phyloP scores from a whole-genome alignment of 805 yeast genomes.

The Vanderwaltozyma polyspora region DNA sequence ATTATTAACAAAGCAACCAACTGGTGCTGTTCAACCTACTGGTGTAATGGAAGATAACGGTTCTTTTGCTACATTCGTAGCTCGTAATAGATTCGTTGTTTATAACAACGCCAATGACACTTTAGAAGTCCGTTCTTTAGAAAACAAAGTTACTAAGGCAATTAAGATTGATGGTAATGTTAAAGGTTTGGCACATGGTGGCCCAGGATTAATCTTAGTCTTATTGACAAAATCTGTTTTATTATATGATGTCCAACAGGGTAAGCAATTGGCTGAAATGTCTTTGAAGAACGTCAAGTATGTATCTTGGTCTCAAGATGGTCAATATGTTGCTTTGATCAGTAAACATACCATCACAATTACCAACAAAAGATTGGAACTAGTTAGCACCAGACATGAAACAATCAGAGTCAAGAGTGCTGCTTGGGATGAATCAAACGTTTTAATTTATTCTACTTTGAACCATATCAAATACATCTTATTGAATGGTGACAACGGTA shows the following conservation, averaged over 20 bases:
- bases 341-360: constrained; percentile 89
- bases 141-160: constrained; percentile 70
- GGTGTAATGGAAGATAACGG: constrained; percentile 71
- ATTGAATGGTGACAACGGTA: constrained; percentile 90
- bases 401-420: constrained; percentile 95
- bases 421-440: constrained; percentile 93
- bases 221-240: constrained; percentile 64
- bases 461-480: constrained; percentile 91
- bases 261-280: constrained; percentile 59
- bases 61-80: constrained; percentile 77
- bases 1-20: constrained; percentile 69
- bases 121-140: constrained; percentile 76
- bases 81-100: constrained; percentile 88
- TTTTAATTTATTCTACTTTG: constrained; percentile 83
- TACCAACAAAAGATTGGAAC: constrained; percentile 67
- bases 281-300: constrained; percentile 74
- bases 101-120: constrained; percentile 51
- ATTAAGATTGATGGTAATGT: constrained; percentile 60
- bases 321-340: constrained; percentile 75
- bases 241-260: constrained; percentile 87
- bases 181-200: constrained; percentile 63
- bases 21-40: constrained; percentile 92
- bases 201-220: constrained; percentile 73
- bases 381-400: constrained; percentile 81
- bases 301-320: constrained; percentile 80